Evolutionary conservation across 108 stramenopile genomes (phyloP).

Genomic region (Skeletonema costatum): DNA sequence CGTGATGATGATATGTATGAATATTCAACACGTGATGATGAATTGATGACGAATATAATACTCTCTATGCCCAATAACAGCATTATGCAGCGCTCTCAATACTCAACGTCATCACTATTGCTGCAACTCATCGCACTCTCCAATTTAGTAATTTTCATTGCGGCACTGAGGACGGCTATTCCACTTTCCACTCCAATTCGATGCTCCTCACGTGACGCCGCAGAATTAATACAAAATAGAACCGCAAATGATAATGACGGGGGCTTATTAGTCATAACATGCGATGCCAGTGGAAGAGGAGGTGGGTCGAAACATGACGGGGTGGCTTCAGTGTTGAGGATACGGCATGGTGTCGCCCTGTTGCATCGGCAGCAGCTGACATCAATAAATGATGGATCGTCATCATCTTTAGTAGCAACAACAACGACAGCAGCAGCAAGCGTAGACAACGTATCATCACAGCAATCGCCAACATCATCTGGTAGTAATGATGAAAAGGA

Average conservation of each 20-base stretch:
- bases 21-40: too few species aligned
- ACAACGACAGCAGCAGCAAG: too few species aligned
- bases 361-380: background rate
- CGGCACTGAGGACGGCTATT: background rate
- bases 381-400: too few species aligned
- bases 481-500: background rate
- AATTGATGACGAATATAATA: too few species aligned
- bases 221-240: conserved; percentile 19
- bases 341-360: conserved; percentile 8
- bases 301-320: conserved; percentile 48
- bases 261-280: conserved; percentile 27
- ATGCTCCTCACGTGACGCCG: conserved; percentile 37
- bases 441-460: background rate
- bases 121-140: background rate
- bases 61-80: too few species aligned
- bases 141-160: background rate
- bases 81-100: too few species aligned
- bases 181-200: background rate
- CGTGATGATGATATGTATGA: too few species aligned
- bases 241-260: conserved; percentile 5
- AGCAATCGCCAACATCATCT: background rate
- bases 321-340: conserved; percentile 25
- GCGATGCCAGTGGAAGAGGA: conserved; percentile 41
- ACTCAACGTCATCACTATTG: background rate
- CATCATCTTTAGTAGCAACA: background rate